Conservation (phyloP, 2,329 filamentous ascomycete genomes). For the Aureobasidium sp. region DNA sequence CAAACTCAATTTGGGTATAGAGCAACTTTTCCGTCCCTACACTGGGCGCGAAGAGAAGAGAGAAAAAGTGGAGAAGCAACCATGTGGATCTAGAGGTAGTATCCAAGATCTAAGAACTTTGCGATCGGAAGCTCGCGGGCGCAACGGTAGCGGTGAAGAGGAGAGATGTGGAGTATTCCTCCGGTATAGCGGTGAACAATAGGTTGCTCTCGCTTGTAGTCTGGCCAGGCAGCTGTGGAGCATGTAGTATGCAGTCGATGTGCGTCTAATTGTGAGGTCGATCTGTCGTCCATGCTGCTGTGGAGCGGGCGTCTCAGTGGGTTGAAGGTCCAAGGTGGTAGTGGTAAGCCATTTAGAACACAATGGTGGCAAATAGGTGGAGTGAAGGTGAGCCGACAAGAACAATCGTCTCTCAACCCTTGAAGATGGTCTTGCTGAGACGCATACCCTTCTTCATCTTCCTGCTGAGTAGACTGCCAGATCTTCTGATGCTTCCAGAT, state of each 20-base stretch:
- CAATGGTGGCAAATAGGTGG: not conserved
- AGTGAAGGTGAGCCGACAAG: not conserved
- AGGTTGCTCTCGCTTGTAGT: not conserved
- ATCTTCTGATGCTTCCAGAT: conserved; percentile 5
- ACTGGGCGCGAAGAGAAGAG: not conserved
- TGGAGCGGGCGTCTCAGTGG: not conserved
- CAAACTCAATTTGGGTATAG: not conserved
- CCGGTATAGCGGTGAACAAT: not conserved
- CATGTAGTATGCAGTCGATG: not conserved
- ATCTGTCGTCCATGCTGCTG: not conserved
- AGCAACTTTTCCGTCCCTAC: not conserved
- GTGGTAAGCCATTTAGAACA: not conserved
- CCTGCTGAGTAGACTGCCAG: conserved; percentile 11
- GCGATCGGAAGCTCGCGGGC: not conserved
- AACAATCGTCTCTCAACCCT: conserved; percentile 17
- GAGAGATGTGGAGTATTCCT: not conserved
- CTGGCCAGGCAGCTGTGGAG: not conserved
- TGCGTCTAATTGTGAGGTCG: not conserved
- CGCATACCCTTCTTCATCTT: conserved; percentile 23
- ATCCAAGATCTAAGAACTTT: not conserved
- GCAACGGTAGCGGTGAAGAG: not conserved
- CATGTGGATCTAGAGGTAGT: not conserved
- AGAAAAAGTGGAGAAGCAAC: not conserved
- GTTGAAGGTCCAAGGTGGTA: not conserved
- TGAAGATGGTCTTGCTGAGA: conserved; percentile 22